A percentile compares a stretch with the other conserved stretches of the same genome.
Evolutionary conservation across 164 flowering plant genomes (phyloP).

Genomic region (Chloranthus sessilifolius): DNA sequence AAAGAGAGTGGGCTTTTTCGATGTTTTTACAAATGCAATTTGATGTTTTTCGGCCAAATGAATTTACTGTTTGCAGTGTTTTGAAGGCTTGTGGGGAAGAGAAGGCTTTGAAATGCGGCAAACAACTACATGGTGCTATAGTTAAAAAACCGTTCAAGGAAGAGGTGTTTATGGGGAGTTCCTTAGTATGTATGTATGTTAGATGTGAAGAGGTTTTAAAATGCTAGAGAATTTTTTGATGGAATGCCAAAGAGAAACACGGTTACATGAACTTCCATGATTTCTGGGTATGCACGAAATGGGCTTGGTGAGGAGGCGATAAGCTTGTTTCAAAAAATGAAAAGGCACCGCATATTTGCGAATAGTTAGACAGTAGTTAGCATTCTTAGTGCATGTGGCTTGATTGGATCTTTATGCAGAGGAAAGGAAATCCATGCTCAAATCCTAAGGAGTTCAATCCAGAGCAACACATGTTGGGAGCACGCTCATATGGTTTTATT

Average conservation of each 20-base stretch:
- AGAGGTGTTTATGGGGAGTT: slow-evolving; percentile 71
- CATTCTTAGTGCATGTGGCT: slow-evolving; percentile 75
- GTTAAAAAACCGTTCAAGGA: slow-evolving; percentile 46
- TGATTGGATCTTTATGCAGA: slow-evolving; percentile 28
- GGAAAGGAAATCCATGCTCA: slow-evolving; percentile 87
- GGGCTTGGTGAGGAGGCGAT: slow-evolving; percentile 78
- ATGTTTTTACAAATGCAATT: slow-evolving; percentile 48
- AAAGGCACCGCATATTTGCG: slow-evolving; percentile 42
- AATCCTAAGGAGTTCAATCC: slow-evolving; percentile 42
- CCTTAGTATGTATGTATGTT: slow-evolving; percentile 70
- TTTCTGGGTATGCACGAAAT: slow-evolving; percentile 71
- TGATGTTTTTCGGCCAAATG: slow-evolving; percentile 51
- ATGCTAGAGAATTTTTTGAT: slow-evolving; percentile 52
- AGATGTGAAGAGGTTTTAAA: slow-evolving; percentile 57
- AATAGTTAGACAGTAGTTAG: slow-evolving; percentile 67
- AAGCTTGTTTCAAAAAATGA: slow-evolving; percentile 56
- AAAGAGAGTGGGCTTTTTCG: slow-evolving; percentile 38
- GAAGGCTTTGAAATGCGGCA: slow-evolving; percentile 52
- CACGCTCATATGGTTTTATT: slow-evolving; percentile 86
- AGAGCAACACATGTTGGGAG: slow-evolving; percentile 53
- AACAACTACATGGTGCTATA: slow-evolving; percentile 57
- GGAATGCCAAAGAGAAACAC: slow-evolving; percentile 61
- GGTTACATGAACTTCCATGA: slow-evolving; percentile 84
- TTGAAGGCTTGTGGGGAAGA: slow-evolving; percentile 77
- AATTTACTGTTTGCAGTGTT: slow-evolving; percentile 59